Evolutionary conservation across 208 protist species (phyloP).

Genomic region (Wallacemonas sp.): DNA sequence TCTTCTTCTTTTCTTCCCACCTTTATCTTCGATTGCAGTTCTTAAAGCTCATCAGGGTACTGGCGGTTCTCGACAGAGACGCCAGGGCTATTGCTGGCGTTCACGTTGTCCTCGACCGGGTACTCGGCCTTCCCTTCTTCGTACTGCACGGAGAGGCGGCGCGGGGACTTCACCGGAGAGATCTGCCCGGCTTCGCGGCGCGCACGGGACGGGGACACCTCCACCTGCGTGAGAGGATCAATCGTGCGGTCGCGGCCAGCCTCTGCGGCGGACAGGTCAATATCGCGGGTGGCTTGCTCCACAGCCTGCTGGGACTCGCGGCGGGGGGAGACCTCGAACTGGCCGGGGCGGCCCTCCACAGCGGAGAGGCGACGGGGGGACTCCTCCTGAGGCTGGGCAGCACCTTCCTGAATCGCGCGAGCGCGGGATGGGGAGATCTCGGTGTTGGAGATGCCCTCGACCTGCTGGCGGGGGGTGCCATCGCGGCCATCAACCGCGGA

Average conservation of each 20-base stretch:
- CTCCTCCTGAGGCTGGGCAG: background rate
- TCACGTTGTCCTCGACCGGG: background rate
- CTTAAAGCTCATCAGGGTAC: conserved; percentile 23
- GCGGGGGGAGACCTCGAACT: conserved; percentile 2
- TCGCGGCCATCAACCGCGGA: conserved; percentile 3
- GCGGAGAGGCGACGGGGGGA: conserved; percentile 6
- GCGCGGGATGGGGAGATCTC: background rate
- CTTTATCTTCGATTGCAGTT: conserved; percentile 7
- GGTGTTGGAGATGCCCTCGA: background rate
- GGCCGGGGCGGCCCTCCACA: conserved; percentile 4
- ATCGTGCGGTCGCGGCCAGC: conserved; percentile 1
- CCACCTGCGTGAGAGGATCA: conserved; percentile 11
- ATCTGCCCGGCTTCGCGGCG: background rate
- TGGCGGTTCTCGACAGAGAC: background rate
- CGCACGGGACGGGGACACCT: conserved; percentile 11
- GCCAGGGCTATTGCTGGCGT: background rate
- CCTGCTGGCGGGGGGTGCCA: background rate
- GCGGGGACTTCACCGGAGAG: conserved; percentile 3
- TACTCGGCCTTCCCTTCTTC: background rate
- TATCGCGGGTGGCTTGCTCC: background rate
- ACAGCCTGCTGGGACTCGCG: conserved; percentile 4
- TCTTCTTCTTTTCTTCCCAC: background rate
- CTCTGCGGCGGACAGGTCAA: background rate
- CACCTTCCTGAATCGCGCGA: background rate
- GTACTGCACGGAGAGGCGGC: conserved; percentile 7